A percentile compares a stretch with the other conserved stretches of the same genome.
These are phyloP conservation scores for Pseudoscleropodium purum DNA, from an alignment of 225 moss, liverwort and hornwort species.

Conservation along the genomic window DNA sequence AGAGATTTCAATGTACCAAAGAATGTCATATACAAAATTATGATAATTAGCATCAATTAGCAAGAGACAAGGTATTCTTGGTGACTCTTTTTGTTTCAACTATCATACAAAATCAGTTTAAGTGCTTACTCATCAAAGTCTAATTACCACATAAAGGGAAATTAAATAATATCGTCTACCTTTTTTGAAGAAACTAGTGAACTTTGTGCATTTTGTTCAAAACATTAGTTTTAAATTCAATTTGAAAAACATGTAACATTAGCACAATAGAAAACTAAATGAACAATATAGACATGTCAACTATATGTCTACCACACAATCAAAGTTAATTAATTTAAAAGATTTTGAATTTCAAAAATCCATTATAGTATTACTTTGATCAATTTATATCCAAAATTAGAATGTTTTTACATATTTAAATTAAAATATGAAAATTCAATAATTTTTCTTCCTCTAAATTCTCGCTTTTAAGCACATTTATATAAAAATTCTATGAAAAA, in stretches of 20 bases:
- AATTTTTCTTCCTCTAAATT: not conserved
- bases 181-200: not conserved
- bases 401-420: not conserved
- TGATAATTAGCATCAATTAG: not conserved
- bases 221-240: not conserved
- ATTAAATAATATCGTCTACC: accelerated
- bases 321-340: not conserved
- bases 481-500: not conserved
- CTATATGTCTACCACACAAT: not conserved
- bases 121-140: not conserved
- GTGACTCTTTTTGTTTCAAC: not conserved
- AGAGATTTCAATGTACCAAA: not conserved
- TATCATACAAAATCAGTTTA: not conserved
- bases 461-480: not conserved
- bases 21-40: not conserved
- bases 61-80: not conserved
- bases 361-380: not conserved
- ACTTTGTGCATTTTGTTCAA: not conserved
- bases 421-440: not conserved
- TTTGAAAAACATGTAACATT: not conserved
- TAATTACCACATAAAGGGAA: not conserved
- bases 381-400: not conserved
- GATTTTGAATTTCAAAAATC: not conserved
- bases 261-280: not conserved
- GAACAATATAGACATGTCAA: not conserved